Evolutionary conservation across 2,329 filamentous ascomycete species (phyloP), one percentile per base, ranked within the genome.

Genomic region (Xylaria sp.): DNA sequence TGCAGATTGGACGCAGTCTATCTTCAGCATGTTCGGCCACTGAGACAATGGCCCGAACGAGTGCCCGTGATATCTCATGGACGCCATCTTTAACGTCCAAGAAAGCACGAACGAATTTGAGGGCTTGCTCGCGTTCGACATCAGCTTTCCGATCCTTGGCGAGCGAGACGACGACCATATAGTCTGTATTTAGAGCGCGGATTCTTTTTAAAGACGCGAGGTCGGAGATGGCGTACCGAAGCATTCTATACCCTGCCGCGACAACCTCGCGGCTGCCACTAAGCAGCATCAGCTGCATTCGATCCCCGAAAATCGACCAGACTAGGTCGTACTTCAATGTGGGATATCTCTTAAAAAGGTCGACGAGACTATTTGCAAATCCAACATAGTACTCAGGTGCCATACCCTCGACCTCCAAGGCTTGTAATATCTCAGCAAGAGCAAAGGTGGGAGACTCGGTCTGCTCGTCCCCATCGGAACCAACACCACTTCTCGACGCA

Each of bases 101-200:
- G 76, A 99, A 99, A 10, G 94, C 93, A 67, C 96, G 89, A 31
- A 98, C 91, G 78, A 99, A 97, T 79, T 99, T 99, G 75, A 99
- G 84, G 13, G 96, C 96, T 81, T 99, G 96, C 80, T 99, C 96
- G 63, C 97, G 89, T 82, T 99, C 96, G 20, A 99, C 93, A 74
- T 95, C 94, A n/a, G 95, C 93, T 80, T 97, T 98, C 77, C 92
- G 92, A 79, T 98, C 96, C 78, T 98, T 98, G 72, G 97, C 93
- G 40, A 99, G 84, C 0, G 96, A 98, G 69, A 95, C 85, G 46
- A 97, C 93, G 33, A 97, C 94, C 23, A 98, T 85, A 75, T 93
- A 95, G 79, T 99, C 97, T 0, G 94, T 98, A 73, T 97, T 94
- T 23, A 98, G 83, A 15, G 87, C 87, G 65, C 95, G 89, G 69